Evolutionary conservation across 352 stramenopile species (phyloP).

Genomic region (Pythium brassicae): DNA sequence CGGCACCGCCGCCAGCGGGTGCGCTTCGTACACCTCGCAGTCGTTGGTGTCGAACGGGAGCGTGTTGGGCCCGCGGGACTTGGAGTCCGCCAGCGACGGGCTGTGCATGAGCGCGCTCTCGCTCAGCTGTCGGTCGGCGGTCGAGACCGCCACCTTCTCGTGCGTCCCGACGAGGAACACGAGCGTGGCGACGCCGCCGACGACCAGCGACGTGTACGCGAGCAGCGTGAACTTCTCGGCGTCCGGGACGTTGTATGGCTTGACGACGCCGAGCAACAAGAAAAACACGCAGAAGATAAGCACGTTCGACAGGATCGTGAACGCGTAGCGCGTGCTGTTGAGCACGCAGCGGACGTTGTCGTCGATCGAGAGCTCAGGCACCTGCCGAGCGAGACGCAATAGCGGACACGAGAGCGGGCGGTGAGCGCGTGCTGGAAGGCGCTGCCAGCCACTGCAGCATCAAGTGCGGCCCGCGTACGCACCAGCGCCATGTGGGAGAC

Average conservation of each 20-base stretch:
- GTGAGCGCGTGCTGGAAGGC: too few species aligned
- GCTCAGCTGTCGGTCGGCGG: constrained; percentile 20
- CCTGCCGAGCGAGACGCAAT: constrained; percentile 20
- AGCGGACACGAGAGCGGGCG: background rate
- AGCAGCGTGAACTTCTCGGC: constrained; percentile 72
- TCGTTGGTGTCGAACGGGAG: constrained; percentile 56
- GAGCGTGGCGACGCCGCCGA: constrained; percentile 56
- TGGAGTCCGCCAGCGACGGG: constrained; percentile 49
- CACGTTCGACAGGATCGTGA: constrained; percentile 87
- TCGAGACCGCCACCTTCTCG: constrained; percentile 39
- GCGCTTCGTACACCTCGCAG: constrained; percentile 27
- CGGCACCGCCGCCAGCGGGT: background rate
- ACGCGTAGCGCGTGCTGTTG: constrained; percentile 80
- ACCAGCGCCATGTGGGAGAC: constrained; percentile 87
- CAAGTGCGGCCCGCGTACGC: constrained; percentile 3
- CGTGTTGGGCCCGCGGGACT: constrained; percentile 32
- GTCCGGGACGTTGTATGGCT: constrained; percentile 62
- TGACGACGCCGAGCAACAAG: constrained; percentile 49
- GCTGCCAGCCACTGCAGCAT: too few species aligned
- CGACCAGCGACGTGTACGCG: constrained; percentile 63
- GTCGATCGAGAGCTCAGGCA: constrained; percentile 70
- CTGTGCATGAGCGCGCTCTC: constrained; percentile 29
- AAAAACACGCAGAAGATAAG: constrained; percentile 81
- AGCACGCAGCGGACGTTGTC: constrained; percentile 78
- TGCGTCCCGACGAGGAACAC: constrained; percentile 67